A percentile compares a stretch with the other conserved stretches of the same genome.
These are phyloP conservation scores for Sporothrix globosa DNA, from an alignment of 2,329 filamentous ascomycete species.

Conservation along the genomic window DNA sequence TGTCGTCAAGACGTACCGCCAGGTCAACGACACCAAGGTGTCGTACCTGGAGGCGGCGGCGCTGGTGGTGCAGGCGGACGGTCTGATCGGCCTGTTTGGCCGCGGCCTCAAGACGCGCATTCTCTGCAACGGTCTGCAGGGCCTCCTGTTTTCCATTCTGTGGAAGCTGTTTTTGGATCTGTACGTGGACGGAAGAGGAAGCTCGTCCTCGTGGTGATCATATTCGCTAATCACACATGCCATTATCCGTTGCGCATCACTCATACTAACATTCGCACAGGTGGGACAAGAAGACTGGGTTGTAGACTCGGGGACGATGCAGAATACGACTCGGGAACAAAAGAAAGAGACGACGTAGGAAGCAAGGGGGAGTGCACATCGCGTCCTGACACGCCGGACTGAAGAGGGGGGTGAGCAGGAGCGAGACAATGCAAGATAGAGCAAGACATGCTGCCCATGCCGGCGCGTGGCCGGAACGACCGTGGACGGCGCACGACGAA, in stretches of 20 bases:
- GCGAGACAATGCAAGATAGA: not conserved
- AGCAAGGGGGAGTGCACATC: not conserved
- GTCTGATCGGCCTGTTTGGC: conserved; percentile 49
- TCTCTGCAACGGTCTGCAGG: conserved; percentile 53
- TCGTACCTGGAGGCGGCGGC: conserved; percentile 53
- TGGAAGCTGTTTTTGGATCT: conserved; percentile 55
- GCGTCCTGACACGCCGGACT: conserved; percentile 21
- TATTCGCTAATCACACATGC: not conserved
- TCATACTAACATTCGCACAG: conserved; percentile 13
- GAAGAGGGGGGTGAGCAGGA: not conserved
- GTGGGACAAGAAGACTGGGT: conserved; percentile 29
- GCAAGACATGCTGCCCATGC: conserved; percentile 14
- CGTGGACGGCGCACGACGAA: not conserved
- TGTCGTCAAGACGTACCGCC: conserved; percentile 55
- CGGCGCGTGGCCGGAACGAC: conserved; percentile 1
- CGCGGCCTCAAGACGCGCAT: conserved; percentile 54
- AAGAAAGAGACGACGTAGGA: not conserved
- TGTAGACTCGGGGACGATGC: not conserved
- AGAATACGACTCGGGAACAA: not conserved
- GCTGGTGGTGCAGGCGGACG: conserved; percentile 48
- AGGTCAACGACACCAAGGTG: conserved; percentile 53
- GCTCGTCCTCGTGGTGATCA: not conserved
- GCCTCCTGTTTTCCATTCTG: conserved; percentile 52
- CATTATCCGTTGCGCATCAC: not conserved
- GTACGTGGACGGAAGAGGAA: conserved; percentile 42